Percentiles rank a stretch among this genome's conserved stretches.
phyloP scores from a whole-genome alignment of 805 yeast genomes.

The Isabelozyma pseudorhagii region DNA sequence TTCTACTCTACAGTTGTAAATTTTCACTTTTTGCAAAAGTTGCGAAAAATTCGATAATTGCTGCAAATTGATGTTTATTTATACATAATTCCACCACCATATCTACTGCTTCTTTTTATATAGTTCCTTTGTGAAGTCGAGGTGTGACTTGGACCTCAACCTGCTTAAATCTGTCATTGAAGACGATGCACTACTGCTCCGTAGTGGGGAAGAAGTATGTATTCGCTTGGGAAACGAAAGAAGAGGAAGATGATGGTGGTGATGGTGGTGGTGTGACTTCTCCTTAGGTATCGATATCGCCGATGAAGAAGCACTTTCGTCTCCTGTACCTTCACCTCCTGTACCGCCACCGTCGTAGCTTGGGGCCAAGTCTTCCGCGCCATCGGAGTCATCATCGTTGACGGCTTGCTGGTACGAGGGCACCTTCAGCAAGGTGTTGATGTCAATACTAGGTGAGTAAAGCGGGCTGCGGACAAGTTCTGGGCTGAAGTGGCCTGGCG shows the following conservation, averaged over 20 bases:
- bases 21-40: neutral
- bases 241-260: neutral
- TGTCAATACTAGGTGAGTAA: constrained; percentile 14
- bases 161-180: neutral
- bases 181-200: neutral
- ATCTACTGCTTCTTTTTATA: neutral
- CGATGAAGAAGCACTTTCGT: neutral
- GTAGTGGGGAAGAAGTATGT: neutral
- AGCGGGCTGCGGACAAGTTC: too few species aligned
- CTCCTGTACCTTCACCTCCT: too few species aligned
- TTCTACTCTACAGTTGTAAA: too few species aligned
- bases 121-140: neutral
- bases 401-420: constrained; percentile 41
- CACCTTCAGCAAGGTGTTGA: constrained; percentile 23
- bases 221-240: neutral
- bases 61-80: too few species aligned
- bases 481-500: neutral
- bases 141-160: neutral
- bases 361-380: constrained; percentile 16
- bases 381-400: constrained; percentile 33
- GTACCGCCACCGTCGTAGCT: constrained; percentile 4
- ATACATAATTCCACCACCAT: neutral
- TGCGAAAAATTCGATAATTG: neutral
- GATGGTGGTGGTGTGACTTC: neutral
- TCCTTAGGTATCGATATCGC: neutral